Evolutionary conservation across 164 flowering plant species (phyloP), one percentile per base, ranked within the genome.

Genomic region (Vitis labrusca): DNA sequence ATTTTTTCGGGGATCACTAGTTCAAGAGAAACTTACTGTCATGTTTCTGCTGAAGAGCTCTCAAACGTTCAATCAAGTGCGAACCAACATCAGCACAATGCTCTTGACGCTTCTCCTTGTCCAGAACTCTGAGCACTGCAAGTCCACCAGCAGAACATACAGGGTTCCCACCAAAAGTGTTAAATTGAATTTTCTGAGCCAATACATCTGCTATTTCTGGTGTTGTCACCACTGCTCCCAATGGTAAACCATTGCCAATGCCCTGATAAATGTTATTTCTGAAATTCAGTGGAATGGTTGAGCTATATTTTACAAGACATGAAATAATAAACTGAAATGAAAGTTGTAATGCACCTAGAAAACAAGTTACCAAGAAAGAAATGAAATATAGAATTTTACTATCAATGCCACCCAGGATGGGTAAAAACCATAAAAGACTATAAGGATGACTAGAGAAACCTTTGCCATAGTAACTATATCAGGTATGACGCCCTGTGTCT

Each of bases 381-480:
- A 49, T 13, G 3, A 2, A 54, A 65, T n/a, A 53, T 2, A 54
- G 32, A 11, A 50, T 5, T 2, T 29, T 16, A 23, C 27, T 23
- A 52, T 48, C 30, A 29, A 59, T 37, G 16, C 49, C 63, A 44
- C 29, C 50, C 15, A 15, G 37, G 63, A 37, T 37, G 44, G 5
- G 6, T 37, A 3, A 30, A 48, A 15, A 55, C 58, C 29, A 44
- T 29, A 27, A 5, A 60, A 54, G 44, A 57, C 9, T 61, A 23
- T 17, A 9, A 61, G 37, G 78, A 57, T 48, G 54, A 58, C 48
- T 16, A 14, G 8, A 54, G 27, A 75, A n/a, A 95, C 99, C 97
- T 95, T 93, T 65, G 99, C 99, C 99, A 95, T 95, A 37, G 99
- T 95, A 53, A 95, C 98, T 73, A 95, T 95, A 73, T 95, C 98